These are phyloP conservation scores for Jamesozyma gamospora DNA, from an alignment of 805 yeast species.

Conservation along the genomic window DNA sequence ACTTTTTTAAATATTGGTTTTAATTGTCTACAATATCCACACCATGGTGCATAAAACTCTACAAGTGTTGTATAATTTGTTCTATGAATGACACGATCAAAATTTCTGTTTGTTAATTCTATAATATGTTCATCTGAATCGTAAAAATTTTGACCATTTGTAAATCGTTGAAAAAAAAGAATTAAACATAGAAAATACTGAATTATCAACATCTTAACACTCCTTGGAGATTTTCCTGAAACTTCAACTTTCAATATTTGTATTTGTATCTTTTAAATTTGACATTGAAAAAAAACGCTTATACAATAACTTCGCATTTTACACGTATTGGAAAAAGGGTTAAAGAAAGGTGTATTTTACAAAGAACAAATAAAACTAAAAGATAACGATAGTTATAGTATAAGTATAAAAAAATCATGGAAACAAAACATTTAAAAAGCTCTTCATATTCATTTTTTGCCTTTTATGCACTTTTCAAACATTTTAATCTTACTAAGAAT, in stretches of 20 bases:
- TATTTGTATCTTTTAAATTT: too few relatives aligned
- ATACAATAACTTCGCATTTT: too few relatives aligned
- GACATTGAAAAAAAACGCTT: too few relatives aligned
- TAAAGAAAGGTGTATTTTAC: too few relatives aligned
- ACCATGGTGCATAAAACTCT: conserved; percentile 96
- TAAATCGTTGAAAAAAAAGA: background rate
- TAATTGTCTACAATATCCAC: conserved; percentile 81
- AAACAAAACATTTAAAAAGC: background rate
- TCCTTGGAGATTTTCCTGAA: too few relatives aligned
- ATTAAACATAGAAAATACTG: background rate
- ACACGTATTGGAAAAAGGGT: too few relatives aligned
- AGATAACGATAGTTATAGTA: too few relatives aligned
- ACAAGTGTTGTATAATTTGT: conserved; percentile 75
- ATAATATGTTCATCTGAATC: conserved; percentile 33
- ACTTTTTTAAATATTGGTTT: conserved; percentile 55
- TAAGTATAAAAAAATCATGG: background rate
- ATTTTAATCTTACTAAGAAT: conserved; percentile 6
- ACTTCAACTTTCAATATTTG: too few relatives aligned
- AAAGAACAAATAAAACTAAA: too few relatives aligned
- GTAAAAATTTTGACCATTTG: conserved; percentile 23
- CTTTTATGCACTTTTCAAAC: conserved; percentile 21
- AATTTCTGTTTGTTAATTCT: conserved; percentile 48
- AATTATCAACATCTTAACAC: background rate
- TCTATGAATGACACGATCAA: conserved; percentile 53
- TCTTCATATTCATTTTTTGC: conserved; percentile 30